These are phyloP conservation scores for Camellia lanceoleosa DNA, from an alignment of 148 eudicot species.

Conservation along the genomic window DNA sequence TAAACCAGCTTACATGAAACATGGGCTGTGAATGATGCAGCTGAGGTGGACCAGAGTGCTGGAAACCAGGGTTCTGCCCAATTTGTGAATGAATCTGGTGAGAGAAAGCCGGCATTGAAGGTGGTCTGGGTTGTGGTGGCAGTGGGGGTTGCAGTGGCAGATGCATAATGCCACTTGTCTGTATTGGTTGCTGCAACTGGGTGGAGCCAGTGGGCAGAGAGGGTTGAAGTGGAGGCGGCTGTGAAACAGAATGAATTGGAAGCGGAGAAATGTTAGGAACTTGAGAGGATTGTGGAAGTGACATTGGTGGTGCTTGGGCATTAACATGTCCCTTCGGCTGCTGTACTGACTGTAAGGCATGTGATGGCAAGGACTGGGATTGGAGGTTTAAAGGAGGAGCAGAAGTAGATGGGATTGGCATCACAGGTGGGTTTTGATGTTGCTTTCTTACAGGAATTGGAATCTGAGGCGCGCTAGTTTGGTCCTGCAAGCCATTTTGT, in stretches of 20 bases:
- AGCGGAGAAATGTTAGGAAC: conserved; percentile 47
- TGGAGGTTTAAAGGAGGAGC: conserved; percentile 38
- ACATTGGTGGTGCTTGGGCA: conserved; percentile 45
- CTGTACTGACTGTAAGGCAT: conserved; percentile 39
- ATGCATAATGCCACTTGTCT: conserved; percentile 47
- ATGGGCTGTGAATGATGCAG: conserved; percentile 68
- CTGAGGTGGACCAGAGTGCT: conserved; percentile 65
- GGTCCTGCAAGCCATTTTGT: conserved; percentile 56
- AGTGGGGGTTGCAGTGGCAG: conserved; percentile 61
- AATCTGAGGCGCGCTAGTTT: conserved; percentile 37
- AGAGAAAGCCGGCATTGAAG: conserved; percentile 36
- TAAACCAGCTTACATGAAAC: conserved; percentile 58
- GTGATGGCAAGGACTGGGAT: conserved; percentile 52
- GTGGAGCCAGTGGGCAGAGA: conserved; percentile 47
- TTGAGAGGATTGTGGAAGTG: conserved; percentile 59
- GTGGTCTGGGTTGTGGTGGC: conserved; percentile 69
- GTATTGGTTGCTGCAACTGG: conserved; percentile 70
- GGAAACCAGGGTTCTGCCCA: conserved; percentile 62
- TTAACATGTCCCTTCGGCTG: conserved; percentile 43
- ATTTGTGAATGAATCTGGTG: conserved; percentile 64
- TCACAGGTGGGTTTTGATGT: conserved; percentile 46
- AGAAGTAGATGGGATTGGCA: conserved; percentile 41
- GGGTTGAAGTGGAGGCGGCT: conserved; percentile 51
- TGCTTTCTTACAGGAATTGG: conserved; percentile 45
- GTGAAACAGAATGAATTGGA: conserved; percentile 48